Evolutionary conservation across 1,139 yeast species (phyloP).

Genomic region (Yamadazyma conglobata): DNA sequence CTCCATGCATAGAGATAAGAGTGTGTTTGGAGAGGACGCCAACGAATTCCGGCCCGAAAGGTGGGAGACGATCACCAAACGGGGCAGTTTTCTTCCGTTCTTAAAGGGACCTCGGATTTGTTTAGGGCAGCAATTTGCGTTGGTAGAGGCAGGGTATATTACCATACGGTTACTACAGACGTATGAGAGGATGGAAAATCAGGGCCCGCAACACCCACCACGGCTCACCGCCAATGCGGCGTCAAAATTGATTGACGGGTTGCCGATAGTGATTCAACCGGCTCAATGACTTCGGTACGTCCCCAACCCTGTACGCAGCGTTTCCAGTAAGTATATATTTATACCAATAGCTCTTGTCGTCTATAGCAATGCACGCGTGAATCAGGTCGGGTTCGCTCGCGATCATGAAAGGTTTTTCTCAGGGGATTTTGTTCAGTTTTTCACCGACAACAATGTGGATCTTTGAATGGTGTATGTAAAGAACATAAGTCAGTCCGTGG

Average conservation of each 20-base stretch:
- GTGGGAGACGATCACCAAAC: constrained; percentile 32
- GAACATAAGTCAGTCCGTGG: neutral
- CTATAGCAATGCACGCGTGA: too few species aligned
- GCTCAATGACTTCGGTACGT: too few species aligned
- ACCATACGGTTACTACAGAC: constrained; percentile 16
- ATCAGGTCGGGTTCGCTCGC: constrained; percentile 1
- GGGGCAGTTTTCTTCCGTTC: constrained; percentile 34
- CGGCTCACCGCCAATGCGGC: constrained; percentile 1
- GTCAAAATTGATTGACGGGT: constrained; percentile 1
- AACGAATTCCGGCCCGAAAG: constrained; percentile 43
- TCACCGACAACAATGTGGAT: constrained; percentile 28
- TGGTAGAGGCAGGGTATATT: constrained; percentile 36
- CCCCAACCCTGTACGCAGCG: too few species aligned
- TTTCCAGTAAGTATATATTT: too few species aligned
- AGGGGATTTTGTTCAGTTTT: constrained; percentile 4
- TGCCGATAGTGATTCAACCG: too few species aligned
- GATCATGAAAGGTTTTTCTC: constrained; percentile 1
- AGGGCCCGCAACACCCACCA: constrained; percentile 1
- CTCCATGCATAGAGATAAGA: constrained; percentile 36
- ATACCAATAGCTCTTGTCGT: too few species aligned
- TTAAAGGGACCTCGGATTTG: constrained; percentile 41
- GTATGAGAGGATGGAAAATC: neutral
- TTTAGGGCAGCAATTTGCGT: constrained; percentile 42
- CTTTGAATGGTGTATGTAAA: constrained; percentile 46
- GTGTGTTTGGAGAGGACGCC: constrained; percentile 45